Evolutionary conservation across 1,139 yeast genomes (phyloP).

Genomic region (Geotrichum europaeum): DNA sequence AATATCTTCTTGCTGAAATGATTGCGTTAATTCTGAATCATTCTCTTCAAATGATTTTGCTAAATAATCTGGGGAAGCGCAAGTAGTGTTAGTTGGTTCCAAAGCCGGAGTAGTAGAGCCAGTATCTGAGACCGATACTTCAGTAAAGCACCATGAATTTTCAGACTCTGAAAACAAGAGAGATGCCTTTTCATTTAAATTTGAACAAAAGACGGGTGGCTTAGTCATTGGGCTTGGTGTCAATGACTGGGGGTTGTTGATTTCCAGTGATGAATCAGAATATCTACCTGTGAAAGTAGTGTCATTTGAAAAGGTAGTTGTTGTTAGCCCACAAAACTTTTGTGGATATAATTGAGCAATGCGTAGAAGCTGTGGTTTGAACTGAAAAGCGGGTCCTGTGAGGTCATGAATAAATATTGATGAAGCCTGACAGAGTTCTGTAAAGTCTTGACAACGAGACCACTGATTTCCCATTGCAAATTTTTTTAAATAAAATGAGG

Average conservation of each 20-base stretch:
- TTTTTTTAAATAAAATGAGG: slow-evolving; percentile 26
- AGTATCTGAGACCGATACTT: neutral
- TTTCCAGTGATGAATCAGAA: neutral
- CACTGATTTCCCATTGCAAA: slow-evolving; percentile 22
- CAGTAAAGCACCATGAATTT: neutral
- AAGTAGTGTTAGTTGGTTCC: neutral
- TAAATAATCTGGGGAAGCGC: neutral
- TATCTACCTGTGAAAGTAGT: neutral
- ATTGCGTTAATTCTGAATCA: neutral
- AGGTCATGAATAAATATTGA: slow-evolving; percentile 24
- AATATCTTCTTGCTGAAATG: neutral
- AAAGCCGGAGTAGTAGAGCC: neutral
- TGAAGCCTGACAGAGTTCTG: slow-evolving; percentile 29
- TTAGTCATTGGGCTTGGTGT: neutral
- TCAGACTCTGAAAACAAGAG: neutral
- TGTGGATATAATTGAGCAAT: slow-evolving; percentile 26
- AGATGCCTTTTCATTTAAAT: neutral
- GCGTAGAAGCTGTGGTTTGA: slow-evolving; percentile 22
- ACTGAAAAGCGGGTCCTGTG: slow-evolving; percentile 24
- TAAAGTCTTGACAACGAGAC: slow-evolving; percentile 30
- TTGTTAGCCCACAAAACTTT: slow-evolving; percentile 4
- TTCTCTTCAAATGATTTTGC: neutral
- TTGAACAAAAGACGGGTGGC: neutral
- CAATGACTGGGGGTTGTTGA: neutral
- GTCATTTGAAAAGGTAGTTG: neutral